phyloP scores from a whole-genome alignment of 768 basidiomycete species.

The Boletales sp. region DNA sequence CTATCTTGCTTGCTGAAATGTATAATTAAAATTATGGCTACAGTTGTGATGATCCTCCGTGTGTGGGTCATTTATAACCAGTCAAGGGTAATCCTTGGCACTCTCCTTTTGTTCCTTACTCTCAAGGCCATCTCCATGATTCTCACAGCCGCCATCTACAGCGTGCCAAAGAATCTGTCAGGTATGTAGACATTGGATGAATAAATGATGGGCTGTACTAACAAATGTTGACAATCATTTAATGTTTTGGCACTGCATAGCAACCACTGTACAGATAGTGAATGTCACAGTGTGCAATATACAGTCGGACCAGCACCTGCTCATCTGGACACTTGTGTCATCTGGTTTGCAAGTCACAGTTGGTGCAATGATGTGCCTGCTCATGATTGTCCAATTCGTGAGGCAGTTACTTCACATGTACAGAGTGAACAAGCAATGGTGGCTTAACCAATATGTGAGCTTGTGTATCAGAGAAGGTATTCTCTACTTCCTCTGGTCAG shows the following conservation, averaged over 20 bases:
- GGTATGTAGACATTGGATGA: background rate
- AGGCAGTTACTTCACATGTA: background rate
- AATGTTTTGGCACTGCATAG: background rate
- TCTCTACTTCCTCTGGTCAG: too few species aligned
- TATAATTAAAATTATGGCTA: background rate
- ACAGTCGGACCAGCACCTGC: background rate
- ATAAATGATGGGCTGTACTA: background rate
- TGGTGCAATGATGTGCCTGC: background rate
- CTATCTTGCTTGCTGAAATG: background rate
- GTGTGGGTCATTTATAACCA: background rate
- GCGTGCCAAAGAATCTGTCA: background rate
- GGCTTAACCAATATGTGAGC: background rate
- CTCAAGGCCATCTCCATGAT: background rate
- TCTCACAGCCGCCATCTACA: background rate
- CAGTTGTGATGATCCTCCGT: background rate
- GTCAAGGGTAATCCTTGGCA: background rate
- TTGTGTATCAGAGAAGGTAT: background rate
- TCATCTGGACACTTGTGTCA: background rate
- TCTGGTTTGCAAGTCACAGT: background rate
- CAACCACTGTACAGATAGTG: background rate
- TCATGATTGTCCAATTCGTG: background rate
- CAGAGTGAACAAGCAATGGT: background rate
- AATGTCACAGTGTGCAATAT: background rate
- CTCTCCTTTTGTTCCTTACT: background rate
- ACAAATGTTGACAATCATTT: background rate